Conservation (phyloP, 2,329 filamentous ascomycete genomes). For the Rhinocladiella mackenziei region DNA sequence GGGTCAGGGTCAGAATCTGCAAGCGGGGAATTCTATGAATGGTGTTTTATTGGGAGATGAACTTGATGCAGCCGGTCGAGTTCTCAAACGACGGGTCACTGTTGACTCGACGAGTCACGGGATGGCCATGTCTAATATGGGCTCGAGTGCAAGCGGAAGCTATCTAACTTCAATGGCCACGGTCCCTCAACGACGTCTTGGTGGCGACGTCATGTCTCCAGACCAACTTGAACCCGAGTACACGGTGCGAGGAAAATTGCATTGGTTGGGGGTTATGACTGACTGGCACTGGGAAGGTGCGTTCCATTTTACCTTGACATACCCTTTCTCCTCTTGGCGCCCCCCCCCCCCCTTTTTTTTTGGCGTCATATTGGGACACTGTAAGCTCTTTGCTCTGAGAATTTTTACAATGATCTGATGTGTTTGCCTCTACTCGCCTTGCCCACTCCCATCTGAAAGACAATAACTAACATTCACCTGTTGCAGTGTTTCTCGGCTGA, state of each 20-base stretch:
- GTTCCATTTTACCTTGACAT: slow-evolving; percentile 12
- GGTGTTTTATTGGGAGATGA: slow-evolving; percentile 4
- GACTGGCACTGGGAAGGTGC: slow-evolving; percentile 70
- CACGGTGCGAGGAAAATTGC: slow-evolving; percentile 61
- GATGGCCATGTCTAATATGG: neutral
- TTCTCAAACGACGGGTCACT: slow-evolving; percentile 14
- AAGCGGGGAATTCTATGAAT: neutral
- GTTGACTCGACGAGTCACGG: slow-evolving; percentile 4
- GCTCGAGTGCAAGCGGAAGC: neutral
- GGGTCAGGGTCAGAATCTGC: neutral
- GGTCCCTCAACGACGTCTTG: slow-evolving; percentile 11
- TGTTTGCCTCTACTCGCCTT: neutral
- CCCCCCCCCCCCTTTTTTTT: neutral
- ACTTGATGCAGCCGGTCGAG: slow-evolving; percentile 5
- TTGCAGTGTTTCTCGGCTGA: slow-evolving; percentile 42
- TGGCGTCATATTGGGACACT: too few species aligned
- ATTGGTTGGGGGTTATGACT: slow-evolving; percentile 69
- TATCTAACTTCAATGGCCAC: neutral
- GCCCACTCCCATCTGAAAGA: neutral
- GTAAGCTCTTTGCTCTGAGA: neutral
- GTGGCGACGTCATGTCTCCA: slow-evolving; percentile 35
- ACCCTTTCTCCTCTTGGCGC: slow-evolving; percentile 1
- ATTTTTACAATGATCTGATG: neutral
- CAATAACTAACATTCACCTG: slow-evolving; percentile 17
- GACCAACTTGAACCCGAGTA: slow-evolving; percentile 51